A percentile compares a stretch with the other conserved stretches of the same genome.
Conservation (phyloP, 257 asterid species). For the Linaria vulgaris region DNA sequence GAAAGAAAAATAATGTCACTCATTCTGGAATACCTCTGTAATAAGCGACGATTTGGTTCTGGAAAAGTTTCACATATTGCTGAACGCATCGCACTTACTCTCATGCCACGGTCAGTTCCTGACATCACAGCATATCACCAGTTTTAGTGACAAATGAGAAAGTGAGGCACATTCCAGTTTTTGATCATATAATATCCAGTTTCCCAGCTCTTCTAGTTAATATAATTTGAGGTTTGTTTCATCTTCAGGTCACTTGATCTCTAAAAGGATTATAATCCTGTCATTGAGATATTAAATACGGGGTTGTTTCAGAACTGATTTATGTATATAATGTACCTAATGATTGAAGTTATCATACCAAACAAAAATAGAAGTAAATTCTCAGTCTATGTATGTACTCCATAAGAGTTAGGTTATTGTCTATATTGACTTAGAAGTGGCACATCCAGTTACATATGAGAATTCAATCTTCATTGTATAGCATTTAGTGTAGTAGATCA, state of each 20-base stretch:
- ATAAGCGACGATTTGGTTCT: slow-evolving; percentile 92
- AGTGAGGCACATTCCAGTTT: slow-evolving; percentile 13
- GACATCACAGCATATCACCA: slow-evolving; percentile 29
- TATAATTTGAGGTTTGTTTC: background rate
- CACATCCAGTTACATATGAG: slow-evolving; percentile 6
- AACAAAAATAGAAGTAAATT: slow-evolving; percentile 10
- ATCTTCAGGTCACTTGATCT: slow-evolving; percentile 10
- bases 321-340: background rate
- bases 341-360: slow-evolving; percentile 8
- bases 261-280: background rate
- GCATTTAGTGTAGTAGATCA: slow-evolving; percentile 2
- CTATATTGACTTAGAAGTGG: background rate
- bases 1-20: slow-evolving; percentile 1
- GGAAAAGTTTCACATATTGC: slow-evolving; percentile 99
- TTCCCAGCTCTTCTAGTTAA: background rate
- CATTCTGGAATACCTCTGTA: slow-evolving; percentile 63
- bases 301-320: slow-evolving; percentile 5
- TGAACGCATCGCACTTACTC: slow-evolving; percentile 78
- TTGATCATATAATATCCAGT: background rate
- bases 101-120: slow-evolving; percentile 86
- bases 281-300: background rate
- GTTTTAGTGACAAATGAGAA: slow-evolving; percentile 9
- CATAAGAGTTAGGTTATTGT: background rate
- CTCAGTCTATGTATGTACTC: background rate
- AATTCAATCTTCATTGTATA: slow-evolving; percentile 10